Conservation (phyloP, 2,329 filamentous ascomycete genomes). For the Hymenoscyphus linearis region DNA sequence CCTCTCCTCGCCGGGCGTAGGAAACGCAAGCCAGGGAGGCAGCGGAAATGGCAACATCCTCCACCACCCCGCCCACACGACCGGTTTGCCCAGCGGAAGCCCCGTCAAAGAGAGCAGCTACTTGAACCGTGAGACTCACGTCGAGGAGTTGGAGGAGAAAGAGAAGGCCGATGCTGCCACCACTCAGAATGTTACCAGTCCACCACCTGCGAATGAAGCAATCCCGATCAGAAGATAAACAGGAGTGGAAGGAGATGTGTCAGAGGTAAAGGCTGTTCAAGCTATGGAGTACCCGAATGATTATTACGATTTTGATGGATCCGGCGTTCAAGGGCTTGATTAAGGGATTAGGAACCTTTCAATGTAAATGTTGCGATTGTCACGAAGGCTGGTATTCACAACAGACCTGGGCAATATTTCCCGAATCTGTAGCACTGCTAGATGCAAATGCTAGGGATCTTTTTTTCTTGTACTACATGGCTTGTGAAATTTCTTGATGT, state of each 20-base stretch:
- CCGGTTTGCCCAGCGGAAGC: constrained; percentile 59
- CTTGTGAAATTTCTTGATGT: constrained; percentile 1
- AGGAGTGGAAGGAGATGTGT: background rate
- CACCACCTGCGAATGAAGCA: constrained; percentile 42
- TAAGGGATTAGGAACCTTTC: constrained; percentile 15
- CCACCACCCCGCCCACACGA: constrained; percentile 38
- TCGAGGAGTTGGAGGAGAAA: constrained; percentile 47
- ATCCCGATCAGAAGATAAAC: constrained; percentile 61
- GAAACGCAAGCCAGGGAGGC: constrained; percentile 36
- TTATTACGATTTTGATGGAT: constrained; percentile 19
- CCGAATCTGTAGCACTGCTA: constrained; percentile 1
- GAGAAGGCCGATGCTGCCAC: constrained; percentile 31
- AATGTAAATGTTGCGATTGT: constrained; percentile 23
- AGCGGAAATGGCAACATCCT: constrained; percentile 40
- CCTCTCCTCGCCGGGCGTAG: constrained; percentile 58
- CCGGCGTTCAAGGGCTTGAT: constrained; percentile 23
- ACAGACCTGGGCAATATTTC: constrained; percentile 7
- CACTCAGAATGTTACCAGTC: constrained; percentile 35
- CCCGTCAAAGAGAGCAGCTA: constrained; percentile 90
- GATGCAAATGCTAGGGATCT: background rate
- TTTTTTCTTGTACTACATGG: background rate
- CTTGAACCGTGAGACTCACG: constrained; percentile 75
- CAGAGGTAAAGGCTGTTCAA: background rate
- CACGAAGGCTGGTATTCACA: constrained; percentile 7
- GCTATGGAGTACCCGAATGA: constrained; percentile 7